A percentile compares a stretch with the other conserved stretches of the same genome.
Evolutionary conservation across 140 eudicot genomes (phyloP).

Genomic region (Ambrosia hybrid): DNA sequence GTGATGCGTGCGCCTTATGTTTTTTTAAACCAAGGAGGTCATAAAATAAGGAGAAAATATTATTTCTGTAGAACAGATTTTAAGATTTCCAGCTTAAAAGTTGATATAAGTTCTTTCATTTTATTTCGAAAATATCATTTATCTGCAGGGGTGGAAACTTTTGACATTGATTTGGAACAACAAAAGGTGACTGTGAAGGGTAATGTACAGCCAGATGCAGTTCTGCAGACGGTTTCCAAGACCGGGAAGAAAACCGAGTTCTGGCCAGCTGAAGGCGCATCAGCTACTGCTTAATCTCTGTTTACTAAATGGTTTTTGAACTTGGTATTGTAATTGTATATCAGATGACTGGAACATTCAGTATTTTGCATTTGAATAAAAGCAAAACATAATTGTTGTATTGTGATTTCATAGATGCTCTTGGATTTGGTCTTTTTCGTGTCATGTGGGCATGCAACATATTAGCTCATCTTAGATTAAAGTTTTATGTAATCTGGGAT

Average conservation of each 20-base stretch:
- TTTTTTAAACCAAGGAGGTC: not conserved
- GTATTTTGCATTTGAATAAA: conserved; percentile 31
- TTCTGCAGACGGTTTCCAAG: conserved; percentile 64
- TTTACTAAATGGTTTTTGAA: conserved; percentile 15
- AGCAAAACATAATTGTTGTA: conserved; percentile 21
- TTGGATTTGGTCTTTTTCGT: not conserved
- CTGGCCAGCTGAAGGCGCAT: conserved; percentile 49
- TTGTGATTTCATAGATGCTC: conserved; percentile 9
- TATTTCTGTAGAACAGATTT: not conserved
- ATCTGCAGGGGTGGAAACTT: conserved; percentile 42
- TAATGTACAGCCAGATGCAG: conserved; percentile 63
- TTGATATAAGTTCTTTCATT: not conserved
- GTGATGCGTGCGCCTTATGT: too few species aligned
- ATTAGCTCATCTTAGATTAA: not conserved
- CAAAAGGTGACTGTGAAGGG: conserved; percentile 72
- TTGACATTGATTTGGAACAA: conserved; percentile 39
- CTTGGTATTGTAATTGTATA: conserved; percentile 21
- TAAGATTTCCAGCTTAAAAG: not conserved
- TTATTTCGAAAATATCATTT: conserved; percentile 11
- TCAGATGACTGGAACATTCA: conserved; percentile 26
- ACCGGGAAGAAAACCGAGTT: conserved; percentile 67
- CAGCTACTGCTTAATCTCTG: conserved; percentile 26
- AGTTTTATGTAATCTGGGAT: too few species aligned
- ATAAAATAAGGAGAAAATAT: not conserved
- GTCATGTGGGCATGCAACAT: not conserved